These are phyloP conservation scores for Tympanopsis confertula DNA, from an alignment of 2,329 filamentous ascomycete genomes.

Conservation along the genomic window DNA sequence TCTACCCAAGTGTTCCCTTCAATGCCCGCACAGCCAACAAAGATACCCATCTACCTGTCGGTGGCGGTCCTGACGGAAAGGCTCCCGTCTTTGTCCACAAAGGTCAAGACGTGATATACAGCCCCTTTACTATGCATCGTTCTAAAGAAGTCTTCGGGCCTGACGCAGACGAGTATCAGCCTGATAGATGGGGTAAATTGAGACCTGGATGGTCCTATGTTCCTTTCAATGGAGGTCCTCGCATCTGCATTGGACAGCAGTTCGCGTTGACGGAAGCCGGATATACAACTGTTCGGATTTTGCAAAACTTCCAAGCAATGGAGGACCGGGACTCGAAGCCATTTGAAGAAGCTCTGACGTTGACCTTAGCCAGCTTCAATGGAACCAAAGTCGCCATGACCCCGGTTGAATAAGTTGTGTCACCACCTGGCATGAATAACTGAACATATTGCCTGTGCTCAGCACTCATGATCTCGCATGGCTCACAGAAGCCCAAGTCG, in stretches of 20 bases:
- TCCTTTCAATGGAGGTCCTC: conserved; percentile 23
- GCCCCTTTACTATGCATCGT: conserved; percentile 29
- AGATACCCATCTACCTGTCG: conserved; percentile 23
- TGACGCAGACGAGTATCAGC: conserved; percentile 19
- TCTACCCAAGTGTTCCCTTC: conserved; percentile 35
- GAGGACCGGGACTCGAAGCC: conserved; percentile 13
- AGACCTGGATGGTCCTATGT: conserved; percentile 15
- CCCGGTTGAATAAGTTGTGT: too few species aligned
- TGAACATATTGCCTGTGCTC: too few species aligned
- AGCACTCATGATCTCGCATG: too few species aligned
- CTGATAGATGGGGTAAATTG: conserved; percentile 21
- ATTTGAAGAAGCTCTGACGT: conserved; percentile 8
- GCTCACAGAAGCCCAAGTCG: too few species aligned
- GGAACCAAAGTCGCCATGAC: conserved; percentile 8
- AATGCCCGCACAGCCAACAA: conserved; percentile 35
- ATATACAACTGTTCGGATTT: conserved; percentile 18
- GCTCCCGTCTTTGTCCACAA: conserved; percentile 16
- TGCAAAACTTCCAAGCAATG: conserved; percentile 17
- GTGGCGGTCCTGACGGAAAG: conserved; percentile 19
- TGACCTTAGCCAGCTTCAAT: conserved; percentile 8
- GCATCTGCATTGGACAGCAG: conserved; percentile 24
- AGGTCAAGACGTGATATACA: conserved; percentile 14
- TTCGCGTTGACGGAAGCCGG: conserved; percentile 21
- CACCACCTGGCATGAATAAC: too few species aligned
- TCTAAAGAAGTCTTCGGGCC: conserved; percentile 21